These are phyloP conservation scores for Salvia sclarea DNA, from an alignment of 305 asterid genomes.

Conservation along the genomic window DNA sequence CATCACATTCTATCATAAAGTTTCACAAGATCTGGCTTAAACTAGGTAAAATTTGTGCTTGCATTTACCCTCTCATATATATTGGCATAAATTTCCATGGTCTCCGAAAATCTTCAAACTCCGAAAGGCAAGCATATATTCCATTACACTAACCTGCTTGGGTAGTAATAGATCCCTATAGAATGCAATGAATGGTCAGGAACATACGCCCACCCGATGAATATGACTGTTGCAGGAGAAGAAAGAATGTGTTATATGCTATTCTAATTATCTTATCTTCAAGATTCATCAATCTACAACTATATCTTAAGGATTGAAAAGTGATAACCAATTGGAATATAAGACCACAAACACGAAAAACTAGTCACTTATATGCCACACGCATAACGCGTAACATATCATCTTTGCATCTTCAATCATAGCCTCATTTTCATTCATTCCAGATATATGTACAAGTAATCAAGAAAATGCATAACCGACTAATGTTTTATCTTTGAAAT, in stretches of 20 bases:
- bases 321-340: neutral
- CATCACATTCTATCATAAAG: neutral
- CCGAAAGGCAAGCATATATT: constrained; percentile 29
- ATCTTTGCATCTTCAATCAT: neutral
- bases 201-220: constrained; percentile 83
- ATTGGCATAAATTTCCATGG: neutral
- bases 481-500: neutral
- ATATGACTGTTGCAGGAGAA: constrained; percentile 52
- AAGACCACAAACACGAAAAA: neutral
- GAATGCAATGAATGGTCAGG: constrained; percentile 86
- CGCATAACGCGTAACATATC: neutral
- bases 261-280: constrained; percentile 24
- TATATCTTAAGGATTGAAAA: neutral
- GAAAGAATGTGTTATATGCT: constrained; percentile 32
- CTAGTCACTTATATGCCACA: neutral
- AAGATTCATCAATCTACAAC: constrained; percentile 3
- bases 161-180: constrained; percentile 82
- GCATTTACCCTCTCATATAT: constrained; percentile 3
- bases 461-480: neutral
- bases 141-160: constrained; percentile 68
- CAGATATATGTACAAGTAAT: constrained; percentile 6
- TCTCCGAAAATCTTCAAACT: constrained; percentile 4
- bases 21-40: constrained; percentile 2
- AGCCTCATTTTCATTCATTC: neutral
- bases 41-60: neutral